Percentiles rank a stretch among this genome's conserved stretches.
These are phyloP conservation scores for Pigoraptor vietnamica DNA, from an alignment of 78 protist species.

Conservation along the genomic window DNA sequence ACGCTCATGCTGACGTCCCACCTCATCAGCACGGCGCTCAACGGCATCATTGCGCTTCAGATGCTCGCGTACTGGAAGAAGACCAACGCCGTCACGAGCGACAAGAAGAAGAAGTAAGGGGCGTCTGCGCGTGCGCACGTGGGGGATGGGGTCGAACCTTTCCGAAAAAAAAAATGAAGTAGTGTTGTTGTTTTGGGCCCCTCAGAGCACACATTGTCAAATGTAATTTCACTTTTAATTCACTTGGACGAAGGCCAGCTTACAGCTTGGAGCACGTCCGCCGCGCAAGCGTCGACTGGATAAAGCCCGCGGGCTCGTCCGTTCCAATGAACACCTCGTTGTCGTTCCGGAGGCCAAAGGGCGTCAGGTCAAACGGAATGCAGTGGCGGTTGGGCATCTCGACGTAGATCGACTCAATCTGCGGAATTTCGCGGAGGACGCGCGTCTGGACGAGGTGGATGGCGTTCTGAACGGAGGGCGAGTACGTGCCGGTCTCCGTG, in stretches of 20 bases:
- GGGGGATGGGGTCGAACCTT: no score
- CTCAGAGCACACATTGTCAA: not conserved
- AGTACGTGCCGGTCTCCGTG: not conserved
- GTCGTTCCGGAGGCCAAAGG: not conserved
- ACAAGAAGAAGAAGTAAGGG: not conserved
- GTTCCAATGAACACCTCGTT: not conserved
- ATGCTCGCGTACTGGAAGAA: slow-evolving; percentile 53
- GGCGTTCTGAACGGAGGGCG: slow-evolving; percentile 1
- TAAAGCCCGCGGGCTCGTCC: not conserved
- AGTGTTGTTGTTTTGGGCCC: no score
- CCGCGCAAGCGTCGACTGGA: not conserved
- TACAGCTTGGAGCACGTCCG: not conserved
- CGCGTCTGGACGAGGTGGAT: not conserved
- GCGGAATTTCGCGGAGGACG: not conserved
- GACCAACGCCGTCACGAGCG: not conserved
- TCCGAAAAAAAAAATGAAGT: no score
- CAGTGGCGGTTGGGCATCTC: not conserved
- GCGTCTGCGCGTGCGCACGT: no score
- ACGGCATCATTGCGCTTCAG: slow-evolving; percentile 41
- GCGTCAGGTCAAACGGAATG: not conserved
- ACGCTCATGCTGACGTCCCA: slow-evolving; percentile 31
- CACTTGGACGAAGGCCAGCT: not conserved
- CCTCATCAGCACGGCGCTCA: slow-evolving; percentile 31
- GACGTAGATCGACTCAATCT: not conserved
- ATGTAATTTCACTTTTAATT: no score